Base-by-base conservation (phyloP, 208 protist genomes). In the Leishmania amazonensis region DNA sequence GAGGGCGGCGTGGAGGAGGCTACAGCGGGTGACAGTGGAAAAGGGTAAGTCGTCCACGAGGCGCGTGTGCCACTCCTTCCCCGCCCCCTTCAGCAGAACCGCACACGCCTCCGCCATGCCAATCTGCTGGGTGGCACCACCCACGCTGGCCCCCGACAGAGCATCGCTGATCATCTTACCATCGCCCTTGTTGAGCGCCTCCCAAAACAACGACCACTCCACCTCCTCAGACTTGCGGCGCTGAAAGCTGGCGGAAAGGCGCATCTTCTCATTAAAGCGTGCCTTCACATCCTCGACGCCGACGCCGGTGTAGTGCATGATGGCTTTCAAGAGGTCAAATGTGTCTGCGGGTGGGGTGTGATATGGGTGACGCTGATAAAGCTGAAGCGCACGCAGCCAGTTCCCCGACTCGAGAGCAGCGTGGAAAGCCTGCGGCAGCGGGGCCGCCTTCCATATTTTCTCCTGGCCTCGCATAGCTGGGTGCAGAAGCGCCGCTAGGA, bases 201-300 rank as follows among this genome's bases (percentile, higher is more conserved):
- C 88, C 95, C 95, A 97, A 76, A 96, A 97, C 28, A 93, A 80
- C 5, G 87, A 87, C 95, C 95, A 97, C 89, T 96, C 95, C 47
- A 97, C 93, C 76, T 97, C 93, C 81, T 97, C 95, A 24, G 88
- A 81, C 40, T 85, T 68, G 78, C 91, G 90, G 67, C 86, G 88
- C 87, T 96, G 95, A 72, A 94, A 73, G 58, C 87, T 92, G 1
- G 88, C 87, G 17, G 91, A 92, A 51, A 97, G 88, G 21, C 91
- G 91, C 38, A 97, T 82, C 81, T 96, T 96, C 76, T 96, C 95
- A 75, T 95, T 96, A 83, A 97, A 96, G 62, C 95, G 91, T 71
- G 84, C 86, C 85, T 97, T 97, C 72, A 97, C 92, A 68, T 96
- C 93, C 73, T 93, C 90, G 13, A 96, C 89, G 21, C 92, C 85